These are phyloP conservation scores for Scedosporium apiospermum DNA, from an alignment of 2,329 filamentous ascomycete species.

Conservation along the genomic window DNA sequence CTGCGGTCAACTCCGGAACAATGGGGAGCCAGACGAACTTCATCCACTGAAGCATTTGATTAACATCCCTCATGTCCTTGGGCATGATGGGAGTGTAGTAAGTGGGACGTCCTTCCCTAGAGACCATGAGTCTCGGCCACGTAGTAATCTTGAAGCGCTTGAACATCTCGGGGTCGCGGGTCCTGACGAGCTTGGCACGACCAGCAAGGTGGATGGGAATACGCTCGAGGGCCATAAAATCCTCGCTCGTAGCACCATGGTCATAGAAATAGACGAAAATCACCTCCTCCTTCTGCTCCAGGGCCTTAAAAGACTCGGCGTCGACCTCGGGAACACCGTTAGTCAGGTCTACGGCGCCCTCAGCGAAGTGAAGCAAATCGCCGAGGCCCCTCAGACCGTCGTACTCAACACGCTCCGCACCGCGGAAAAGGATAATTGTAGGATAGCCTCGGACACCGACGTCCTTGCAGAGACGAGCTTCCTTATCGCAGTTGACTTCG, in stretches of 20 bases:
- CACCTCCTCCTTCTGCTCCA: conserved; percentile 91
- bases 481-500: conserved; percentile 88
- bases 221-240: conserved; percentile 80
- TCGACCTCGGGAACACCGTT: conserved; percentile 74
- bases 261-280: conserved; percentile 98
- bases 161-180: conserved; percentile 64
- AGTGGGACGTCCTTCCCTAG: conserved; percentile 76
- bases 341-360: conserved; percentile 72
- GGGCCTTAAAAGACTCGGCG: conserved; percentile 61
- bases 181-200: conserved; percentile 87
- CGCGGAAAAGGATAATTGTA: conserved; percentile 86
- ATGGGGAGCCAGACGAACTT: conserved; percentile 91
- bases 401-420: conserved; percentile 87
- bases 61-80: conserved; percentile 82
- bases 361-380: conserved; percentile 78
- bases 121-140: conserved; percentile 88
- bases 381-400: conserved; percentile 83
- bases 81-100: conserved; percentile 86
- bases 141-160: conserved; percentile 91
- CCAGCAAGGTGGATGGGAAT: conserved; percentile 83
- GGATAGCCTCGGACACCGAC: conserved; percentile 72
- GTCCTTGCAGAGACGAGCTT: conserved; percentile 86
- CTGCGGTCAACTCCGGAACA: conserved; percentile 83
- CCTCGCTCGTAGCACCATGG: conserved; percentile 83
- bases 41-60: conserved; percentile 81